phyloP scores from a whole-genome alignment of 768 basidiomycete genomes.

The Suillus cothurnatus region DNA sequence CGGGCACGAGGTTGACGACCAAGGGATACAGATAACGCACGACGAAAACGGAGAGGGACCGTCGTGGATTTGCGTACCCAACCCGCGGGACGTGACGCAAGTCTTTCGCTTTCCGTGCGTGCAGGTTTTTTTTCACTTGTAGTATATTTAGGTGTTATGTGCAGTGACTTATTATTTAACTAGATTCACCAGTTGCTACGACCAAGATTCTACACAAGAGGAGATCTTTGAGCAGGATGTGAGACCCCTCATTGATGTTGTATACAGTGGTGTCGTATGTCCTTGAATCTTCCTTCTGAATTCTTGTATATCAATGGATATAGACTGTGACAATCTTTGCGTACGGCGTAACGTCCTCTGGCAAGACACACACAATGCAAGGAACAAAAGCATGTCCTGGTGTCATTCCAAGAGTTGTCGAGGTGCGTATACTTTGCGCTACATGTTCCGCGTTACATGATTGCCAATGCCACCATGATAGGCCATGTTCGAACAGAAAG shows the following conservation, averaged over 20 bases:
- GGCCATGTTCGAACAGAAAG: constrained; percentile 60
- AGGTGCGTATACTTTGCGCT: constrained; percentile 43
- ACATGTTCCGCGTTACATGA: neutral
- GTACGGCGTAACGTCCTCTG: constrained; percentile 89
- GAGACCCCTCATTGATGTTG: constrained; percentile 74
- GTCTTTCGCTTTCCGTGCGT: constrained; percentile 79
- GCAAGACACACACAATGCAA: constrained; percentile 95
- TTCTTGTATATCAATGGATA: neutral
- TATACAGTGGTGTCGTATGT: constrained; percentile 74
- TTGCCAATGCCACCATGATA: constrained; percentile 23
- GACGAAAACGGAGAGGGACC: constrained; percentile 33
- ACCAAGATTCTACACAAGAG: constrained; percentile 66
- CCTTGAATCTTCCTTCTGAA: neutral
- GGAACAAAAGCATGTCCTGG: constrained; percentile 74
- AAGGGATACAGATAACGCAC: constrained; percentile 55
- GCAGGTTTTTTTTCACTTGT: constrained; percentile 5
- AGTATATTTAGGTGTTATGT: neutral
- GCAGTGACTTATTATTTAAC: constrained; percentile 7
- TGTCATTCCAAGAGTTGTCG: constrained; percentile 81
- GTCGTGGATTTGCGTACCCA: constrained; percentile 63
- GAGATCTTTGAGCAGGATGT: constrained; percentile 80
- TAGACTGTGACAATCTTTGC: constrained; percentile 88
- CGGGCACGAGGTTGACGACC: constrained; percentile 61
- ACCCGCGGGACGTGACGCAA: constrained; percentile 68
- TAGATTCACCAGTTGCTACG: constrained; percentile 80